Percentiles rank a stretch among this genome's conserved stretches.
phyloP scores from a whole-genome alignment of 2,329 filamentous ascomycete species.

The Gliomastix tumulicola region DNA sequence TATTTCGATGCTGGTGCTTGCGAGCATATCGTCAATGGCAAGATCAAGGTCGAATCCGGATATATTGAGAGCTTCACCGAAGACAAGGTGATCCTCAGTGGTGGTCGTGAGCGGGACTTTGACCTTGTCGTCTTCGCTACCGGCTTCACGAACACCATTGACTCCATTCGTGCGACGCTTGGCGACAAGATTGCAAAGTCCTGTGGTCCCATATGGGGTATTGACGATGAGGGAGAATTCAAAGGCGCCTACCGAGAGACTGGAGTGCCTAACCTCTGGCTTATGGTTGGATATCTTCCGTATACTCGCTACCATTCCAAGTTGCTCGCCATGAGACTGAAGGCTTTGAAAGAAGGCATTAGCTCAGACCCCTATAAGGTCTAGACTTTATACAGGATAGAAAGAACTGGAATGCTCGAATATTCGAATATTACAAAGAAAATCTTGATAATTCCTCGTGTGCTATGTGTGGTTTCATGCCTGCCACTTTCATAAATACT shows the following conservation, averaged over 20 bases:
- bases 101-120: conserved; percentile 19
- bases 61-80: conserved; percentile 18
- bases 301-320: conserved; percentile 24
- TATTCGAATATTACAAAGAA: neutral
- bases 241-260: conserved; percentile 20
- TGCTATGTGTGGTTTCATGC: too few relatives aligned
- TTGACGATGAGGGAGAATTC: conserved; percentile 40
- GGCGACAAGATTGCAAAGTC: conserved; percentile 41
- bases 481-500: too few relatives aligned
- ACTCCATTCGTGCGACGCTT: conserved; percentile 37
- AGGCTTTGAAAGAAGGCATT: conserved; percentile 14
- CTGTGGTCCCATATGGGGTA: conserved; percentile 37
- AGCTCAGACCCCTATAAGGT: conserved; percentile 8
- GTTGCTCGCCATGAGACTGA: conserved; percentile 21
- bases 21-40: conserved; percentile 54
- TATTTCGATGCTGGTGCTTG: conserved; percentile 64
- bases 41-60: conserved; percentile 44
- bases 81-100: conserved; percentile 21
- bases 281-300: conserved; percentile 26
- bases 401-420: neutral
- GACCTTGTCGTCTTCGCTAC: conserved; percentile 38
- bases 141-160: conserved; percentile 46
- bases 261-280: conserved; percentile 25
- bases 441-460: too few relatives aligned
- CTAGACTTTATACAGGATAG: neutral